A percentile compares a stretch with the other conserved stretches of the same genome.
Conservation (phyloP, 192 early-diverging fungal species). For the Mortierella hygrophila region DNA sequence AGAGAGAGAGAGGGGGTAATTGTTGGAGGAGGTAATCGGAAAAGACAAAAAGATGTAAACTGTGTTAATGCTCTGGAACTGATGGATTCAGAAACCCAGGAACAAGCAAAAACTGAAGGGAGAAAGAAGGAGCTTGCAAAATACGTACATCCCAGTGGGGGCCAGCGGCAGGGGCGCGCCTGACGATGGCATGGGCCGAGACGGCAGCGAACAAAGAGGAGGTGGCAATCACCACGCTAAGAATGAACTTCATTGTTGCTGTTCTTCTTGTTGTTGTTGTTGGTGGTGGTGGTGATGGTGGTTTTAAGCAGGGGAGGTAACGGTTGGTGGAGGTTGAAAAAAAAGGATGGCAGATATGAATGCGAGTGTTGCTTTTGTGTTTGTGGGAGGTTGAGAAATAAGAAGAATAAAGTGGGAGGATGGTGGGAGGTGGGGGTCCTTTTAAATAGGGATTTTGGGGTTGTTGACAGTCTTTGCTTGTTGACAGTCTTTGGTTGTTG, state of each 20-base stretch:
- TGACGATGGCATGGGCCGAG: not conserved
- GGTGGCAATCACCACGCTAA: constrained; percentile 3
- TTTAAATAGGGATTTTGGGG: not conserved
- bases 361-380: not conserved
- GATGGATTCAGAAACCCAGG: not conserved
- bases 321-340: not conserved
- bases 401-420: not conserved
- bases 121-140: not conserved
- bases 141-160: constrained; percentile 11
- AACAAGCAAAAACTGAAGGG: not conserved
- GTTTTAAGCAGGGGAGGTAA: not conserved
- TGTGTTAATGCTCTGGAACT: not conserved
- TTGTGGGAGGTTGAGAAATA: not conserved
- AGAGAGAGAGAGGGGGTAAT: not conserved
- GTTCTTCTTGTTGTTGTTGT: not conserved
- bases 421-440: not conserved
- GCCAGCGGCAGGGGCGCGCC: not conserved
- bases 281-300: not conserved
- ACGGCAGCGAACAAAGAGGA: not conserved
- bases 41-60: not conserved
- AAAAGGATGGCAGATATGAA: not conserved
- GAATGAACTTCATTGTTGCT: constrained; percentile 2
- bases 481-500: too few species aligned
- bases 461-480: too few species aligned
- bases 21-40: not conserved